Evolutionary conservation across 2,329 filamentous ascomycete species (phyloP).

Genomic region (Chaetomium strumarium): DNA sequence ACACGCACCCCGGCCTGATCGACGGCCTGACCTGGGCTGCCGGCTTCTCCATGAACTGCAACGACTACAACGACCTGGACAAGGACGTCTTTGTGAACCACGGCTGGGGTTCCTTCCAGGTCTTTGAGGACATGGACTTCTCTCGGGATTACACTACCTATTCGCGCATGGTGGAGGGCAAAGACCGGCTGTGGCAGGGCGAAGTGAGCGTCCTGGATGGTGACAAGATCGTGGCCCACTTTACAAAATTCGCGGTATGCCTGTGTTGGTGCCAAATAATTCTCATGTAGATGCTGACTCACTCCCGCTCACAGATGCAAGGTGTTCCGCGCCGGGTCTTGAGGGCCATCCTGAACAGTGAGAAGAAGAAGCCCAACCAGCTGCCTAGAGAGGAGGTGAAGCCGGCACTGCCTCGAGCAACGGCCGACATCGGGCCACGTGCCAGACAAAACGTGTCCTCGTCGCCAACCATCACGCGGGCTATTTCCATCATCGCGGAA

Average conservation of each 20-base stretch:
- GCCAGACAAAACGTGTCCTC: no score
- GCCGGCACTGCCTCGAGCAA: not conserved
- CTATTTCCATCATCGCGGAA: slow-evolving; percentile 47
- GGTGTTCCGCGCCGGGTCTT: not conserved
- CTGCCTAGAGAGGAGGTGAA: no score
- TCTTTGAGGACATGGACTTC: slow-evolving; percentile 39
- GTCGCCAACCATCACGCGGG: slow-evolving; percentile 23
- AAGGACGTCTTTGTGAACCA: slow-evolving; percentile 53
- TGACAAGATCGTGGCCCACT: slow-evolving; percentile 41
- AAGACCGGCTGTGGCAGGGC: slow-evolving; percentile 40
- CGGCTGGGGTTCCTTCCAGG: slow-evolving; percentile 49
- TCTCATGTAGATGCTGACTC: not conserved
- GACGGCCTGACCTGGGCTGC: slow-evolving; percentile 34
- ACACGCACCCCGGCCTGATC: slow-evolving; percentile 7
- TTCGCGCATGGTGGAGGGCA: slow-evolving; percentile 48
- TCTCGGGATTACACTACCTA: slow-evolving; percentile 47
- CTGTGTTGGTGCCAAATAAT: no score
- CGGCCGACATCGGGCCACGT: no score
- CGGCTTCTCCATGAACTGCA: slow-evolving; percentile 55
- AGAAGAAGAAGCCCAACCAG: not conserved
- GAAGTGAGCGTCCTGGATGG: slow-evolving; percentile 49
- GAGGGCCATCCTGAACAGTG: not conserved
- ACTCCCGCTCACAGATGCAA: not conserved
- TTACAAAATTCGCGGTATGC: slow-evolving; percentile 17
- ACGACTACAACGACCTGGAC: slow-evolving; percentile 46